Evolutionary conservation across 441 rosid species (phyloP), one percentile per base, ranked within the genome.

Genomic region (Erodium trifolium): DNA sequence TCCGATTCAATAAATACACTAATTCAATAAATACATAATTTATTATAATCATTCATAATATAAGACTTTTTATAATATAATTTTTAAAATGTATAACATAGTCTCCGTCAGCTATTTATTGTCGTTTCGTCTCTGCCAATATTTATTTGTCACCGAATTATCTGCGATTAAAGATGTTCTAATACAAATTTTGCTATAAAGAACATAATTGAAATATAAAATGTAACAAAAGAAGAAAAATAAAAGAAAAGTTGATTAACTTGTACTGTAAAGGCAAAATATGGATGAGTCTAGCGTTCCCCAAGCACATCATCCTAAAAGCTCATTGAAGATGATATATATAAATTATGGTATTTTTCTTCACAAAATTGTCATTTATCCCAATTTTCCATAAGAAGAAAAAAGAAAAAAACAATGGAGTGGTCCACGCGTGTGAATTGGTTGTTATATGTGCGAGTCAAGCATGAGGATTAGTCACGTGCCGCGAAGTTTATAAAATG

Each of bases 391-490:
- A 57, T 8, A 60, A 60, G 2, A 41, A 41, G 11, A 41, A 41
- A 41, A 41, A 11, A 41, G 45, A 41, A 7, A 57, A 57, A 17
- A 57, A 57, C 17, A 18, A 1, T 16, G 11, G 8, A 57, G 23
- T 57, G 63, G 63, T 57, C 27, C 63, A 18, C 63, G 63, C 63
- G 63, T 57, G 63, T 57, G 63, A 57, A 57, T 57, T 8, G 63
- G 9, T 57, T 41, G 45, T 41, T 41, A 41, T 8, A 41, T 41
- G 45, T 41, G 45, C 45, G 45, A 41, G 45, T 41, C 45, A 41
- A 41, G 12, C 45, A 41, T 41, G 45, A 41, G 45, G 45, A 41
- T 8, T 8, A 41, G 63, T 60, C 64, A 60, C 64, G 64, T 60
- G 64, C 34, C 34, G 27, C 8, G 64, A 19, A 27, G 64, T 23